phyloP scores from a whole-genome alignment of 108 stramenopile species.

The Aurantiochytrium sp. region DNA sequence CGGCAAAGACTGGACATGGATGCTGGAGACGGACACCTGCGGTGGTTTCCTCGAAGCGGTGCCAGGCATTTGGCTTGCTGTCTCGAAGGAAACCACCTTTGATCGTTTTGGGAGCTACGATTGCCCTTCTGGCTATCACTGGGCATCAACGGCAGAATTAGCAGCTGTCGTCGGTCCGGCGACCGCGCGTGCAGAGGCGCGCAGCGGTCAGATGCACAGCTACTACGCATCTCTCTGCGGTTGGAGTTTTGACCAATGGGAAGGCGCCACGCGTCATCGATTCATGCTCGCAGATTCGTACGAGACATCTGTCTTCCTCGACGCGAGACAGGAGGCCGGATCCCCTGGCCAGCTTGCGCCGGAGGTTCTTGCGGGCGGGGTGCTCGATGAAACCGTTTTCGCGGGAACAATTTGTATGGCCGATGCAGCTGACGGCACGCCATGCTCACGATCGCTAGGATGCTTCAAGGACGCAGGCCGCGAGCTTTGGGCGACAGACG shows the following conservation, averaged over 20 bases:
- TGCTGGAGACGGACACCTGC: neutral
- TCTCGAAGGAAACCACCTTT: neutral
- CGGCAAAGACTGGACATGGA: neutral
- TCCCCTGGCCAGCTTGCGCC: neutral
- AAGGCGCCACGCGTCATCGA: neutral
- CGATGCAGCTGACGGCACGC: neutral
- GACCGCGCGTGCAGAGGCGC: neutral
- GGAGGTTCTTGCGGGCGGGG: neutral
- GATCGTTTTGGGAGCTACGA: neutral
- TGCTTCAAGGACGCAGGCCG: neutral
- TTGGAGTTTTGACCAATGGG: neutral
- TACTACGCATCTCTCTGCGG: neutral
- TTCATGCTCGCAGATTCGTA: neutral
- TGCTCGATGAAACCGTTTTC: neutral
- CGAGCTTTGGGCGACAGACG: neutral
- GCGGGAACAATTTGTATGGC: neutral
- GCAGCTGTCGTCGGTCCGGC: neutral
- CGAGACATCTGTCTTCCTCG: neutral
- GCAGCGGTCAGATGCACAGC: neutral
- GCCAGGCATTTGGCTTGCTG: neutral
- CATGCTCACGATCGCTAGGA: neutral
- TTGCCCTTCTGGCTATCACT: neutral
- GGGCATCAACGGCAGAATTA: neutral
- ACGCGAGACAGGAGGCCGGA: neutral
- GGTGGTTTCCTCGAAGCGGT: neutral